Percentiles rank a stretch among this genome's conserved stretches.
Conservation (phyloP, 2,329 filamentous ascomycete genomes). For the Podosphaera aphanis region DNA sequence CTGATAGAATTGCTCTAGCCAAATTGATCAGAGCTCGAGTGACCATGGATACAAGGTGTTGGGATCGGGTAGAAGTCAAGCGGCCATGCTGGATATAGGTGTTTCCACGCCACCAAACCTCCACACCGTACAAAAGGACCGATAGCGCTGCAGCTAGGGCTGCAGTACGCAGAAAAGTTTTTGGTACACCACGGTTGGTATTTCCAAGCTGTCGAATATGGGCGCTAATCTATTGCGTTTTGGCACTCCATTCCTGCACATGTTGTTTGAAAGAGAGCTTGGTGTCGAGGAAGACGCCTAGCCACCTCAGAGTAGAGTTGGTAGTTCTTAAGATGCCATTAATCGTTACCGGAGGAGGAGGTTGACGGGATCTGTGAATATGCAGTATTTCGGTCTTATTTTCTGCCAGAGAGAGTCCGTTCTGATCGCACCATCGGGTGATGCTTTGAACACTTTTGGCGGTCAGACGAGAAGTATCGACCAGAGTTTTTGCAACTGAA, state of each 20-base stretch:
- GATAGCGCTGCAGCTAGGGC: neutral
- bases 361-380: neutral
- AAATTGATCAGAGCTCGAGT: neutral
- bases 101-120: neutral
- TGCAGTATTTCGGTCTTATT: neutral
- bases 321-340: neutral
- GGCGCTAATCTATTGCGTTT: neutral
- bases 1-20: neutral
- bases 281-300: too few relatives aligned
- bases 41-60: neutral
- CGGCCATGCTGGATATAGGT: neutral
- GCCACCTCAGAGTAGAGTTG: too few relatives aligned
- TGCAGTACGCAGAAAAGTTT: neutral
- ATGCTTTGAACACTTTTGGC: neutral
- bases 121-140: neutral
- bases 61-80: slow-evolving; percentile 1
- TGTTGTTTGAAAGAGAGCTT: too few relatives aligned
- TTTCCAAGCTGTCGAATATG: slow-evolving; percentile 1
- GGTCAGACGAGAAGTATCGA: too few relatives aligned
- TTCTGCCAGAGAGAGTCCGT: neutral
- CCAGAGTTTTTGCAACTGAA: too few relatives aligned
- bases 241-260: too few relatives aligned
- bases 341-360: neutral
- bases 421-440: neutral
- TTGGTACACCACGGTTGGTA: neutral